Base-by-base conservation (phyloP, 2,329 filamentous ascomycete genomes). In the Cladosporium sp. region DNA sequence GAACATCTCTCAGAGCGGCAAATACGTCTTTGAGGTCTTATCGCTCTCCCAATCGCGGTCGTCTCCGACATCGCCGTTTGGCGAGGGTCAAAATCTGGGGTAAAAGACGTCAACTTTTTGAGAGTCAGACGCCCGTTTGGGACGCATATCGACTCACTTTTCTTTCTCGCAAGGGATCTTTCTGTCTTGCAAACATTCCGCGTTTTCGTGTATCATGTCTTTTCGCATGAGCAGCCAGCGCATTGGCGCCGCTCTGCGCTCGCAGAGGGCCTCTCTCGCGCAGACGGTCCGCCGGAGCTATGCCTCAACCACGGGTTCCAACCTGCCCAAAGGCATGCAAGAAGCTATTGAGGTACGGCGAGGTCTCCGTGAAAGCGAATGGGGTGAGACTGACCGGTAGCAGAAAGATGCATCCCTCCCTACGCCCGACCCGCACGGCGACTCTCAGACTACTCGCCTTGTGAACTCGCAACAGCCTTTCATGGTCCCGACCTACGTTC, bases 401-500 rank as follows among this genome's bases (percentile, higher is more conserved):
- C 18, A 50, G 48, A 50, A 43, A 13, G 73, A 79, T 63, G 66
- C 72, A 18, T 63, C 68, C 2, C 66, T 86, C 10, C 77, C 86
- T 9, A 89, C 86, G 60, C 79, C 86, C 45, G 89, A 95, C 65
- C 89, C 89, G 34, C 66, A 83, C 11, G 63, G 80, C 44, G 85
- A 89, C 70, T 93, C 89, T 1, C 75, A 82, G 62, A 95, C 88
- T 59, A 81, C 83, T 33, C 79, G 83, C 31, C 79, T 95, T 55
- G 82, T 95, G 59, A 78, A 82, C 60, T 82, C 88, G 56, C 84
- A 90, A 63, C 79, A 84, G 32, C 86, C 87, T 3, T 97, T 84
- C 73, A 97, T 98, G 92, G 87, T 98, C 28, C 86, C 90, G 2
- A 98, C 93, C 49, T 98, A 98, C 72, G 84, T 89, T 49, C 88